Conservation (phyloP, 164 flowering plant genomes). For the Aristolochia californica region DNA sequence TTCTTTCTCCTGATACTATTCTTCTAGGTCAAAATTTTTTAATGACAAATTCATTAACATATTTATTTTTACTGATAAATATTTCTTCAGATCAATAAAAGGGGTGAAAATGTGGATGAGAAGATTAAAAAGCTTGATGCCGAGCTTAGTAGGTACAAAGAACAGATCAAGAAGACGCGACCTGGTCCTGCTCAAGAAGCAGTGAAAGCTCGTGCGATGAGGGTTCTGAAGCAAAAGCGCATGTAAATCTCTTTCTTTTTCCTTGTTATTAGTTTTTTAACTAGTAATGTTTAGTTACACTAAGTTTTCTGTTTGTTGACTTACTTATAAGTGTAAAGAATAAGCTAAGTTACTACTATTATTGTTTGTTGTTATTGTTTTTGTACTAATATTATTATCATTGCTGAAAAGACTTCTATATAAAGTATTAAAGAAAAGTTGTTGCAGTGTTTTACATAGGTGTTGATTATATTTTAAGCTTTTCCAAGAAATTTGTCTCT, state of each 20-base stretch:
- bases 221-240: conserved; percentile 88
- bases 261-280: background rate
- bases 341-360: too few relatives aligned
- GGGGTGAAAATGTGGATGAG: conserved; percentile 91
- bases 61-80: background rate
- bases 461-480: too few relatives aligned
- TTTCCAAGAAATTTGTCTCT: too few relatives aligned
- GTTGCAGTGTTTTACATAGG: too few relatives aligned
- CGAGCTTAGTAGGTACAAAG: conserved; percentile 72
- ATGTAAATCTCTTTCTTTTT: conserved; percentile 42
- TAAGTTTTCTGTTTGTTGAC: too few relatives aligned
- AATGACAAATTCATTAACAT: background rate
- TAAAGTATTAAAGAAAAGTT: too few relatives aligned
- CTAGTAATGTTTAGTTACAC: too few relatives aligned
- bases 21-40: background rate
- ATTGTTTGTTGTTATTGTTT: too few relatives aligned
- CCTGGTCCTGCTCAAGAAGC: conserved; percentile 99
- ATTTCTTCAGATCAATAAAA: conserved; percentile 52
- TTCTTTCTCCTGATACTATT: too few relatives aligned
- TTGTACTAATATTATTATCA: too few relatives aligned
- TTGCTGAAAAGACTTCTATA: too few relatives aligned
- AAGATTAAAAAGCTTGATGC: conserved; percentile 84
- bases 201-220: conserved; percentile 92
- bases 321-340: too few relatives aligned
- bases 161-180: conserved; percentile 79